These are phyloP conservation scores for Fusarium mundagurra DNA, from an alignment of 2,329 filamentous ascomycete genomes.

Conservation along the genomic window DNA sequence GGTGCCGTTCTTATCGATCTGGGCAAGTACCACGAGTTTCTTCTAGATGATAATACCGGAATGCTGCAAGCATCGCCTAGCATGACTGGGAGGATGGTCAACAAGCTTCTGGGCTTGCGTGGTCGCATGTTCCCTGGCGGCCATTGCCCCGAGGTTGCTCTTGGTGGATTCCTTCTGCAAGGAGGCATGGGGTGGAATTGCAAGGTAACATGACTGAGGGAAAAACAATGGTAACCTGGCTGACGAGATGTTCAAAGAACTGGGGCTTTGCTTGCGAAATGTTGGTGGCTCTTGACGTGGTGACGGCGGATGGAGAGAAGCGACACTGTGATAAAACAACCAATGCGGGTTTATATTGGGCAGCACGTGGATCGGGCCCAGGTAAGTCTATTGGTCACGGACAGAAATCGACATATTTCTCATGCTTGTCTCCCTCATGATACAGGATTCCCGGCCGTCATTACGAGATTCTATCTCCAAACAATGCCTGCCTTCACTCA, in stretches of 20 bases:
- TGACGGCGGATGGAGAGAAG: not conserved
- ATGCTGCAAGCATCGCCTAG: not conserved
- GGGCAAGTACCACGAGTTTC: not conserved
- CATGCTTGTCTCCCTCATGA: rapidly evolving
- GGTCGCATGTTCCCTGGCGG: not conserved
- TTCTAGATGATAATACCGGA: not conserved
- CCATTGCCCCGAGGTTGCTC: not conserved
- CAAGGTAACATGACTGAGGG: not conserved
- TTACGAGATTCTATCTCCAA: not conserved
- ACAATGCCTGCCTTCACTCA: not conserved
- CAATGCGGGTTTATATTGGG: not conserved
- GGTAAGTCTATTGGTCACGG: not conserved
- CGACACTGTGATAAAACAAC: not conserved
- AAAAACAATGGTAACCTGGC: rapidly evolving
- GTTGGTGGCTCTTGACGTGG: not conserved
- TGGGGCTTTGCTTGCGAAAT: not conserved
- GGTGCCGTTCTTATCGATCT: not conserved
- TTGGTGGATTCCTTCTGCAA: not conserved
- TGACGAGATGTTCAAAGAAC: not conserved
- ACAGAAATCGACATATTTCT: rapidly evolving
- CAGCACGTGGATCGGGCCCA: not conserved
- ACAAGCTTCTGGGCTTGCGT: not conserved
- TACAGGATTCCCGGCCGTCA: not conserved
- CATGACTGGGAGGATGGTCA: not conserved
- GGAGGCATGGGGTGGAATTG: not conserved